Percentiles rank a stretch among this genome's conserved stretches.
phyloP scores from a whole-genome alignment of 257 asterid species.

The Solanum rostratum region DNA sequence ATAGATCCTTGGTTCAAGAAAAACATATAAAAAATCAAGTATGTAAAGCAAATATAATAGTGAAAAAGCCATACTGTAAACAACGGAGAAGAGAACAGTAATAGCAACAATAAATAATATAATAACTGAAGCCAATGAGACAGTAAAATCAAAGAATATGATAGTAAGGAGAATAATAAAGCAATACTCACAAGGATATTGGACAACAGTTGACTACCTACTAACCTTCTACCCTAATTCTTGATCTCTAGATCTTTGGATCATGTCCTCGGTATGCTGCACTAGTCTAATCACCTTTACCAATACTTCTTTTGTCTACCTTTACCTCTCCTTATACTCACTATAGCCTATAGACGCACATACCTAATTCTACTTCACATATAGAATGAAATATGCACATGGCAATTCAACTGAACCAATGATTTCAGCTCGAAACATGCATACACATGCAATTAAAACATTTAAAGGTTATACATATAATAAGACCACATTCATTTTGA shows the following conservation, averaged over 20 bases:
- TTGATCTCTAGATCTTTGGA: neutral
- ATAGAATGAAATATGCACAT: too few species aligned
- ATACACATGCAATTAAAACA: neutral
- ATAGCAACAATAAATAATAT: too few species aligned
- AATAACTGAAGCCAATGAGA: too few species aligned
- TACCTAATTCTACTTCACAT: too few species aligned
- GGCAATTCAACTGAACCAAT: neutral
- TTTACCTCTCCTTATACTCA: too few species aligned
- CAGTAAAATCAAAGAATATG: too few species aligned
- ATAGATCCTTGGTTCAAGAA: neutral
- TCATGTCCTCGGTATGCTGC: neutral
- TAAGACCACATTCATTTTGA: neutral
- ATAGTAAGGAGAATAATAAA: too few species aligned
- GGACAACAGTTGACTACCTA: too few species aligned
- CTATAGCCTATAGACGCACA: too few species aligned
- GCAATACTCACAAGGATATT: too few species aligned
- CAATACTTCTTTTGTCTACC: too few species aligned
- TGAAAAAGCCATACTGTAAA: neutral
- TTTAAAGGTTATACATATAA: neutral
- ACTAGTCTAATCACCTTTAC: neutral
- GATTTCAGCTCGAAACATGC: neutral
- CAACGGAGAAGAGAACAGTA: neutral
- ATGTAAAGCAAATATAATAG: neutral
- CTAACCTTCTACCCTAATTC: neutral
- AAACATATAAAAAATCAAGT: neutral